phyloP scores from a whole-genome alignment of 805 yeast species.

The Saccharomycopsis synnaedendra region DNA sequence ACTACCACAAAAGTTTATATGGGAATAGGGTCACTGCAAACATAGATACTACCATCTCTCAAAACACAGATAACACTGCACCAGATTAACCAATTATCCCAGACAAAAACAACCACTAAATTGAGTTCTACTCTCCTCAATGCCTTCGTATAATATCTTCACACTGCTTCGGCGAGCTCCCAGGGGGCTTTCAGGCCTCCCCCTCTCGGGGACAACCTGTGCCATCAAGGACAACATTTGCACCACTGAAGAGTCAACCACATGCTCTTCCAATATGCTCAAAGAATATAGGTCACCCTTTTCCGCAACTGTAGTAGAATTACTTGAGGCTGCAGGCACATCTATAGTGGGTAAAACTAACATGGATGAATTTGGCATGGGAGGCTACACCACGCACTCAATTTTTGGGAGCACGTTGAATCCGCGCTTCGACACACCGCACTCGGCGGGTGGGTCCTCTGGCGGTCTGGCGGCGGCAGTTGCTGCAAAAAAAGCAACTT shows the following conservation, averaged over 20 bases:
- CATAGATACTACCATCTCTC: too few species aligned
- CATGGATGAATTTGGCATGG: conserved; percentile 98
- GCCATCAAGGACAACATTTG: conserved; percentile 77
- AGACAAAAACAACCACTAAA: too few species aligned
- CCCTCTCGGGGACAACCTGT: conserved; percentile 24
- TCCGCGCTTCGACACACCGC: conserved; percentile 28
- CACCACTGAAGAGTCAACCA: conserved; percentile 54
- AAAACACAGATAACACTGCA: too few species aligned
- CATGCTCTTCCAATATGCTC: conserved; percentile 67
- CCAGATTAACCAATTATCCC: too few species aligned
- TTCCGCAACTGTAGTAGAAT: conserved; percentile 59
- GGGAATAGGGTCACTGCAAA: too few species aligned
- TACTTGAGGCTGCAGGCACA: conserved; percentile 43
- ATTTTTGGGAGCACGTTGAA: conserved; percentile 47
- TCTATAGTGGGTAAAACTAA: conserved; percentile 65
- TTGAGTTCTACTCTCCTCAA: neutral
- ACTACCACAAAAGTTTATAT: too few species aligned
- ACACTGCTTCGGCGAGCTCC: conserved; percentile 25
- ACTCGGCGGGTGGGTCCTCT: conserved; percentile 73
- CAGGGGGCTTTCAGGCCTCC: neutral
- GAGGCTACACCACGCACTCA: conserved; percentile 54
- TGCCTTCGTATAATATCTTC: conserved; percentile 28
- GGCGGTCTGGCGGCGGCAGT: conserved; percentile 96
- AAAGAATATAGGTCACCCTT: conserved; percentile 59
- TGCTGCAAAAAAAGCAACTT: conserved; percentile 55